A percentile compares a stretch with the other conserved stretches of the same genome.
Conservation (phyloP, 768 basidiomycete genomes). For the Austroboletus eburneus region DNA sequence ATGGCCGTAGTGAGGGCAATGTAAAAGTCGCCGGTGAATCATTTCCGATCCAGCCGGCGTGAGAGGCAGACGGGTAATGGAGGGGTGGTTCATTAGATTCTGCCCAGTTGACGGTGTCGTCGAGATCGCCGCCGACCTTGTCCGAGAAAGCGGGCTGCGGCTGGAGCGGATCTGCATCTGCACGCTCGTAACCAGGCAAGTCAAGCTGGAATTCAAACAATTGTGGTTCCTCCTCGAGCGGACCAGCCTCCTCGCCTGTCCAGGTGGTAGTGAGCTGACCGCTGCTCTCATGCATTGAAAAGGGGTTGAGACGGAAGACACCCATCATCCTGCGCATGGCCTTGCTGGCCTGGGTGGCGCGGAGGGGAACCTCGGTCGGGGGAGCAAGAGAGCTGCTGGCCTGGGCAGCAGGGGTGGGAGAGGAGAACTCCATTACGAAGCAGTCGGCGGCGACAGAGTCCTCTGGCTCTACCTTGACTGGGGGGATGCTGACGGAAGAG, state of each 20-base stretch:
- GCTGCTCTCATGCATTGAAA: slow-evolving; percentile 56
- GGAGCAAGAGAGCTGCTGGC: slow-evolving; percentile 41
- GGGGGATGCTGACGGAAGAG: slow-evolving; percentile 26
- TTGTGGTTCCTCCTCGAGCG: slow-evolving; percentile 56
- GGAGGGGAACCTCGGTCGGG: slow-evolving; percentile 65
- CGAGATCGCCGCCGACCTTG: slow-evolving; percentile 14
- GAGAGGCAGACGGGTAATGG: slow-evolving; percentile 20
- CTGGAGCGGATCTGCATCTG: slow-evolving; percentile 14
- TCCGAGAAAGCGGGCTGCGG: slow-evolving; percentile 8
- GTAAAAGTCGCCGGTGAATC: slow-evolving; percentile 26
- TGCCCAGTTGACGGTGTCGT: slow-evolving; percentile 21
- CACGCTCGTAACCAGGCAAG: slow-evolving; percentile 26
- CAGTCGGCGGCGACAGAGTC: slow-evolving; percentile 25
- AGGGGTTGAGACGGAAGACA: slow-evolving; percentile 72
- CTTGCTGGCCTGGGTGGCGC: slow-evolving; percentile 67
- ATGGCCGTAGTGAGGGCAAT: slow-evolving; percentile 28
- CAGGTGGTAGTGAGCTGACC: slow-evolving; percentile 41
- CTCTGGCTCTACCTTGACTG: slow-evolving; percentile 32
- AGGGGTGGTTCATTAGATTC: slow-evolving; percentile 18
- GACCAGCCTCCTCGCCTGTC: slow-evolving; percentile 50
- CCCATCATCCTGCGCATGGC: slow-evolving; percentile 77
- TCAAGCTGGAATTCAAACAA: slow-evolving; percentile 66
- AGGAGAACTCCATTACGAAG: slow-evolving; percentile 35
- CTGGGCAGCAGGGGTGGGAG: slow-evolving; percentile 30
- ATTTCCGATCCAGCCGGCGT: slow-evolving; percentile 28